phyloP scores from a whole-genome alignment of 2,329 filamentous ascomycete species.

The Cercospora citrullina region DNA sequence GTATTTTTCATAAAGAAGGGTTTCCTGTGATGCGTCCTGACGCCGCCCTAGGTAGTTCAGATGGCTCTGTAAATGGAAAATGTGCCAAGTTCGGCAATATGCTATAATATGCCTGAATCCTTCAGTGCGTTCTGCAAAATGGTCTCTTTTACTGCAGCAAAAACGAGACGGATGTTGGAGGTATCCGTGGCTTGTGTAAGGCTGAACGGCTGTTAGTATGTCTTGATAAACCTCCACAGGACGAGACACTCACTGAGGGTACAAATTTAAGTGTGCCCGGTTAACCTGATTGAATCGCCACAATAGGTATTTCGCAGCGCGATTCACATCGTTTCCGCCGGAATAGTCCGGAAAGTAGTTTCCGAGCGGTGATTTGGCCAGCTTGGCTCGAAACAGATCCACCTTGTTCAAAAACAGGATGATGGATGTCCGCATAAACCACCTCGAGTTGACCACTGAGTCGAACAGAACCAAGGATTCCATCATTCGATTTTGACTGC shows the following conservation, averaged over 20 bases:
- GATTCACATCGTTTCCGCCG: slow-evolving; percentile 95
- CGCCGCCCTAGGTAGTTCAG: slow-evolving; percentile 16
- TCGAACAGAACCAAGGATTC: slow-evolving; percentile 95
- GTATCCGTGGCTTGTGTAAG: slow-evolving; percentile 98
- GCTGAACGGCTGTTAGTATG: slow-evolving; percentile 50
- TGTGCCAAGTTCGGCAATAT: not conserved
- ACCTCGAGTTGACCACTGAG: slow-evolving; percentile 96
- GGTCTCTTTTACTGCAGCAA: slow-evolving; percentile 97
- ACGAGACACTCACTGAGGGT: slow-evolving; percentile 77
- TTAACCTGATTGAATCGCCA: slow-evolving; percentile 99
- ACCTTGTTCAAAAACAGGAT: slow-evolving; percentile 99
- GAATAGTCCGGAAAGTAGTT: slow-evolving; percentile 99
- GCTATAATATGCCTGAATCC: slow-evolving; percentile 85
- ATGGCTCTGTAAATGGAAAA: slow-evolving; percentile 20
- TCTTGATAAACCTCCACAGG: not conserved
- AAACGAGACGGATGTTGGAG: slow-evolving; percentile 95
- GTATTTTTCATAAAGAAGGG: slow-evolving; percentile 16
- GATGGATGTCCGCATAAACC: slow-evolving; percentile 99
- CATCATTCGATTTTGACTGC: slow-evolving; percentile 99
- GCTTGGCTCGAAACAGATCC: slow-evolving; percentile 94
- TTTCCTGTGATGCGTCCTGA: slow-evolving; percentile 14
- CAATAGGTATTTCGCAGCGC: slow-evolving; percentile 93
- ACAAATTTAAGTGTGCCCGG: slow-evolving; percentile 89
- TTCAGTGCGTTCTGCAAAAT: slow-evolving; percentile 97
- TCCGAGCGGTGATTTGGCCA: slow-evolving; percentile 80